Evolutionary conservation across 2,329 filamentous ascomycete species (phyloP).

Genomic region (Rhynchosporium secalis): DNA sequence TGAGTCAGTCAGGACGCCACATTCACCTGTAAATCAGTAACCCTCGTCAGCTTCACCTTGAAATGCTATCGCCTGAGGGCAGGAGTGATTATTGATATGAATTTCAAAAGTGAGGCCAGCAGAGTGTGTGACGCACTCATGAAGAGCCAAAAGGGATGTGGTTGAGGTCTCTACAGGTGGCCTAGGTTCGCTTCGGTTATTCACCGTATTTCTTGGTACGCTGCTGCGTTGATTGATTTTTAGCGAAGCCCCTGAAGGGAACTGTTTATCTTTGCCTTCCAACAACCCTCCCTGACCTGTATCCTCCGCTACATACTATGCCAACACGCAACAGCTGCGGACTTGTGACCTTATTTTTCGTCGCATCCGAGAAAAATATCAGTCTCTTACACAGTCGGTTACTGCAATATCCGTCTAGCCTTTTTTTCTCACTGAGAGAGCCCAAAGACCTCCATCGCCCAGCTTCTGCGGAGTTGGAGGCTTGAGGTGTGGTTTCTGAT

Average conservation of each 20-base stretch:
- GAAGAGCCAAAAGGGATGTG: neutral
- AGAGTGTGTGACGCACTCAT: constrained; percentile 1
- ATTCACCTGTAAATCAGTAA: neutral
- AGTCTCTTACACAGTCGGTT: too few species aligned
- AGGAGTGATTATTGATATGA: neutral
- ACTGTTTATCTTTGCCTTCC: neutral
- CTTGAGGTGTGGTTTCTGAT: neutral
- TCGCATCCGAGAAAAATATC: too few species aligned
- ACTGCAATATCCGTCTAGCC: neutral
- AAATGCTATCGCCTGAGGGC: neutral
- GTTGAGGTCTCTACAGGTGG: neutral
- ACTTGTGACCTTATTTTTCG: neutral
- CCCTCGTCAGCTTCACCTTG: neutral
- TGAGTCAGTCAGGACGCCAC: constrained; percentile 10
- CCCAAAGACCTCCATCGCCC: neutral
- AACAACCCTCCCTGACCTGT: neutral
- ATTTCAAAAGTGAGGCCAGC: neutral
- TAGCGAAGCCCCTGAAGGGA: neutral
- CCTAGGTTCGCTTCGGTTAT: neutral
- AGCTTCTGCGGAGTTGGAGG: neutral
- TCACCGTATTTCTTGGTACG: neutral
- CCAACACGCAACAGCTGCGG: neutral
- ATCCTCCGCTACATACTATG: neutral
- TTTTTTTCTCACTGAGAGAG: too few species aligned
- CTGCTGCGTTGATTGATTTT: neutral